Base-by-base conservation (phyloP, 169 alveolate genomes). In the Fabrea salina region DNA sequence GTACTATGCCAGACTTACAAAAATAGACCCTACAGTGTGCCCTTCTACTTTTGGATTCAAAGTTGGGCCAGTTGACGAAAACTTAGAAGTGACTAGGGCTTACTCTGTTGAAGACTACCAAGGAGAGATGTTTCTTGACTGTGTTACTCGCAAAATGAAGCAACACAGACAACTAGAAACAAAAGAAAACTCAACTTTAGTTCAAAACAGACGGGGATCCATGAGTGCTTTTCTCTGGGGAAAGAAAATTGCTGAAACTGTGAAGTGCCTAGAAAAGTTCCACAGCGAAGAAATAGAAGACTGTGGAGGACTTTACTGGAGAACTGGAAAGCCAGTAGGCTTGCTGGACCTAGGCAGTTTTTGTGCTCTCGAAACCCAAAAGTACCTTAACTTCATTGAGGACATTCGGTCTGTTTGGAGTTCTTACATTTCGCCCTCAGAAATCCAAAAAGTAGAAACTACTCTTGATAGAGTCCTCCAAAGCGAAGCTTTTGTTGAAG, bases 211-310 rank as follows among this genome's bases (percentile, higher is more conserved):
- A 41, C 41, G 79, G 5, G 79, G 79, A 11, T 70, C 79, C 13
- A 25, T 70, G n/a, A 11, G 33, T 0, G 39, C 64, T 22, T 70
- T 70, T 32, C 22, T 70, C 49, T 70, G 79, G 64, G 79, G 79
- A 1, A 70, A 49, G 37, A 70, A 70, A n/a, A 59, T 70, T 19
- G 79, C 66, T 25, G 16, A 30, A 49, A 27, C 49, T 16, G 44
- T 50, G 0, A 30, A 70, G 49, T 47, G 37, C 25, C 41, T 70
- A 8, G 64, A 49, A 41, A 44, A 16, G 2, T 27, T 70, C 19
- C 32, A 41, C 7, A 19, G 47, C 5, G 50, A 33, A 5, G 2
- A 5, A 40, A 35, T 64, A 5, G 57, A 64, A 40, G 75, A 64
- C 75, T 64, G 27, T 64, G 75, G 75, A 7, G 37, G 57, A 16